Conservation (phyloP, 208 protist species). For the Leishmania tropica region DNA sequence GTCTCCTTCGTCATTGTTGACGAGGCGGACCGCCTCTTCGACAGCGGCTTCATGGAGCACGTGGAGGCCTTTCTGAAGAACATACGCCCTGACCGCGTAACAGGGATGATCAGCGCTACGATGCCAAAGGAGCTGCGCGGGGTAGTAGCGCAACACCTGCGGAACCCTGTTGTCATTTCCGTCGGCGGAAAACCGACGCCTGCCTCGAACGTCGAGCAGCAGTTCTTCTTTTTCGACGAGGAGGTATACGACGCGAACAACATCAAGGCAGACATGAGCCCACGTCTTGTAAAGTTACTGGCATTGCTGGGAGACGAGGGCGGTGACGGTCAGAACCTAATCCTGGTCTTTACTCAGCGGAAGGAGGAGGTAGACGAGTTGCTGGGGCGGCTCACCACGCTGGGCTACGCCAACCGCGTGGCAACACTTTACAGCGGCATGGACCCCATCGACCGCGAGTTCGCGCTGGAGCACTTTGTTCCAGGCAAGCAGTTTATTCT, state of each 20-base stretch:
- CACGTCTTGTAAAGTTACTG: conserved; percentile 83
- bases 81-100: conserved; percentile 87
- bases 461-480: conserved; percentile 87
- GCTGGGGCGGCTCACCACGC: conserved; percentile 64
- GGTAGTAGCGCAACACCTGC: conserved; percentile 68
- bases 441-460: conserved; percentile 91
- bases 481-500: conserved; percentile 89
- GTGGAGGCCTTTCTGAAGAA: conserved; percentile 90
- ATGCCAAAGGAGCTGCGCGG: conserved; percentile 88
- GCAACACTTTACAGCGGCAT: conserved; percentile 91
- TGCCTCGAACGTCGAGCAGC: conserved; percentile 90
- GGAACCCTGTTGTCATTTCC: conserved; percentile 85
- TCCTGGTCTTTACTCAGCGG: conserved; percentile 93
- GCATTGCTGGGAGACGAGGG: conserved; percentile 88
- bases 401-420: conserved; percentile 83
- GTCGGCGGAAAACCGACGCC: conserved; percentile 86
- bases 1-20: conserved; percentile 92
- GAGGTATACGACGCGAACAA: conserved; percentile 78
- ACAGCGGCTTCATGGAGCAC: conserved; percentile 94
- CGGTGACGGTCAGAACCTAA: conserved; percentile 63
- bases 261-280: conserved; percentile 47
- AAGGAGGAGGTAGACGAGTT: conserved; percentile 92
- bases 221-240: conserved; percentile 90
- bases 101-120: conserved; percentile 93
- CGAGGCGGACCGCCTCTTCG: conserved; percentile 95